Evolutionary conservation across 306 rosid species (phyloP).

Genomic region (Heteromeles arbutifolia): DNA sequence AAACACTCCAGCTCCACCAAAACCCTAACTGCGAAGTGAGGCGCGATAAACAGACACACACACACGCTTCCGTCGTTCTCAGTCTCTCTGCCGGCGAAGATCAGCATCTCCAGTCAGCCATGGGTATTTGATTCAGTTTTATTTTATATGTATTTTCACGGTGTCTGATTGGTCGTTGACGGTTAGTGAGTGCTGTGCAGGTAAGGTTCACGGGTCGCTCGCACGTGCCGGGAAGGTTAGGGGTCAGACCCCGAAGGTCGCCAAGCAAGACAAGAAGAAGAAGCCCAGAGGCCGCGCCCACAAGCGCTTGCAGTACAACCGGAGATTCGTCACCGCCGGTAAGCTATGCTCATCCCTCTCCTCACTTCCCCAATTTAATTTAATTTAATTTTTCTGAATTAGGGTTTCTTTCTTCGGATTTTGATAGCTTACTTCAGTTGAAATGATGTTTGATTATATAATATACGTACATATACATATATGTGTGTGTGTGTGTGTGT

Average conservation of each 20-base stretch:
- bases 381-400: not conserved
- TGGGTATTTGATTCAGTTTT: constrained; percentile 3
- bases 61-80: not conserved
- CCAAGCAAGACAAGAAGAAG: constrained; percentile 64
- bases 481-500: no score
- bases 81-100: not conserved
- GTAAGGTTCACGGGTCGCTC: constrained; percentile 64
- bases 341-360: not conserved
- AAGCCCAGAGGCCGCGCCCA: constrained; percentile 59
- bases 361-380: not conserved
- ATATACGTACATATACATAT: no score
- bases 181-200: constrained; percentile 19
- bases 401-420: not conserved
- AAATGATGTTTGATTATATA: not conserved
- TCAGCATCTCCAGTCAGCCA: constrained; percentile 1
- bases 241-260: constrained; percentile 61
- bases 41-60: not conserved
- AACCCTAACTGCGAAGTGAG: constrained; percentile 4
- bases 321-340: constrained; percentile 66
- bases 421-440: not conserved
- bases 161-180: constrained; percentile 3
- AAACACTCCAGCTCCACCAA: not conserved
- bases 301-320: constrained; percentile 62
- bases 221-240: constrained; percentile 71
- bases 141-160: not conserved